Conservation (phyloP, 805 yeast genomes). For the Pichia scutulata region DNA sequence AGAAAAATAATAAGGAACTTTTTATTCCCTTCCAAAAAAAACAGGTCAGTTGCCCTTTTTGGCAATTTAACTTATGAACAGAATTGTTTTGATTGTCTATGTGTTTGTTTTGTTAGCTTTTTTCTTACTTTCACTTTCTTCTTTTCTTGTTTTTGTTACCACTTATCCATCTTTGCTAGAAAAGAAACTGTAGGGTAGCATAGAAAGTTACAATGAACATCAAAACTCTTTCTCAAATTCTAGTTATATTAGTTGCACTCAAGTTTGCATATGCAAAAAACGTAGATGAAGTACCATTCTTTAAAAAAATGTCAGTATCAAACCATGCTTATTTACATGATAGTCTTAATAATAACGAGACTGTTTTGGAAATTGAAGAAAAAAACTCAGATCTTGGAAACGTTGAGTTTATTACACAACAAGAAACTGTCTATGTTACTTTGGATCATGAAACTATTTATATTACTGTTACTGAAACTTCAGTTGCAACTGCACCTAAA, state of each 20-base stretch:
- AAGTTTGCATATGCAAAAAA: not conserved
- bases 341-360: not conserved
- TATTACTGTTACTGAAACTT: slow-evolving; percentile 22
- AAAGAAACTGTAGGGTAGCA: not conserved
- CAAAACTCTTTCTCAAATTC: not conserved
- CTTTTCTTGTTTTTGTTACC: too few relatives aligned
- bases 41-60: too few relatives aligned
- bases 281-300: not conserved
- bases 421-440: slow-evolving; percentile 19
- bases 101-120: not conserved
- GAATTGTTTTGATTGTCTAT: not conserved
- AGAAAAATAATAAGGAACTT: too few relatives aligned
- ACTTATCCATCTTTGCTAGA: not conserved
- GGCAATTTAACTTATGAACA: too few relatives aligned
- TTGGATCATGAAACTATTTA: slow-evolving; percentile 19
- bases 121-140: not conserved
- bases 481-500: not conserved
- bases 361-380: slow-evolving; percentile 3
- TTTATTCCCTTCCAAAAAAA: too few relatives aligned
- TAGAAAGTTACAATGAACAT: not conserved
- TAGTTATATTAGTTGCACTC: not conserved
- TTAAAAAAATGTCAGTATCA: not conserved
- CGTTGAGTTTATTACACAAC: not conserved
- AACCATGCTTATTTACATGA: not conserved
- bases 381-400: slow-evolving; percentile 1